Base-by-base conservation (phyloP, 331 rosid genomes). In the Ulmus americana region DNA sequence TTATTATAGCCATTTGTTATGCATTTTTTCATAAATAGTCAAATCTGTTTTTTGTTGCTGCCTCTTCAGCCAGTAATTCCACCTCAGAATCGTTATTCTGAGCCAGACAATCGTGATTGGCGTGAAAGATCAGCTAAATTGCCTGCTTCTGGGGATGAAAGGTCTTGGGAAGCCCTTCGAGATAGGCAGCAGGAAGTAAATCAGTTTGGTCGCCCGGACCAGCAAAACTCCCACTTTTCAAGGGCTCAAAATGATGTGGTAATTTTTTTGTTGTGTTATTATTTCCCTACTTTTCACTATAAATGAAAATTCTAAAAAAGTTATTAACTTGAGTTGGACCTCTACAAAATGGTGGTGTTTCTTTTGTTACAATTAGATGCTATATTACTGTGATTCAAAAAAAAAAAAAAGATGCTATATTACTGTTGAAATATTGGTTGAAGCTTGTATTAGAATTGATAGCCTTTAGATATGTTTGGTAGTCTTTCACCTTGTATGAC, bases 101-200 rank as follows among this genome's bases (percentile, higher is more conserved):
- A 94, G 83, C 91, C 91, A 39, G 99, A 90, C 67, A 76, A 64
- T 55, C 91, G 97, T 40, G 95, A 90, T 63, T 94, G 99, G 99
- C 99, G 87, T 79, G 90, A 84, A 47, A 86, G 97, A 2, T 75
- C 96, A 76, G 87, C 85, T 3, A 89, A 73, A 53, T 64, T 68
- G 80, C 70, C 88, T 54, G 51, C 82, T 42, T 68, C 88, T 57
- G 85, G 83, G 5, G 96, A 91, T 54, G 95, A 85, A 20, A 88
- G 80, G 67, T 81, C 95, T 55, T 81, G 90, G 95, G 91, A 84
- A 35, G 59, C 77, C 39, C 70, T 65, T 52, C 77, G 80, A 43
- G 98, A 89, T 47, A 85, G 85, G 71, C 84, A 72, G 79, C 95
- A 77, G 72, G 95, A 82, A 16, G 67, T 68, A 15, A 81, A 71